Conservation (phyloP, 139 green algal species). For the Dunaliella primolecta region DNA sequence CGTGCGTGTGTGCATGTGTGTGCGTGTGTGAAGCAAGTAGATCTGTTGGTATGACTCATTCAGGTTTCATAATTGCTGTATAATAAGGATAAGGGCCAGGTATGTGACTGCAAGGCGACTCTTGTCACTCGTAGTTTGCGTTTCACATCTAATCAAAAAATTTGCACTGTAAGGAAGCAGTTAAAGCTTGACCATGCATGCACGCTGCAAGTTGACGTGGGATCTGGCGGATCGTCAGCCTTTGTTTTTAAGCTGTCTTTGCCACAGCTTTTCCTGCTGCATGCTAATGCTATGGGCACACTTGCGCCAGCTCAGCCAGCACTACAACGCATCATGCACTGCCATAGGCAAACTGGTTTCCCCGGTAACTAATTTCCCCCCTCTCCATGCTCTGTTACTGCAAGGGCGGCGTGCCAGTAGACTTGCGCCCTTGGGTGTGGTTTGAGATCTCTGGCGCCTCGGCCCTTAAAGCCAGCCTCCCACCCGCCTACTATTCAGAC, state of each 20-base stretch:
- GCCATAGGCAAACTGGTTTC: not conserved
- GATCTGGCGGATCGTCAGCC: too few species aligned
- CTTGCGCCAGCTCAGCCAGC: not conserved
- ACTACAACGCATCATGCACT: not conserved
- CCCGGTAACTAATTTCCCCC: too few species aligned
- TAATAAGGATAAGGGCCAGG: too few species aligned
- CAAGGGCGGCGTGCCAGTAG: not conserved
- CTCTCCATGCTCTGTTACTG: too few species aligned
- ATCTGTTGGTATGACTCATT: too few species aligned
- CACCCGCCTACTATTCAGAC: not conserved
- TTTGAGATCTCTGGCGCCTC: not conserved
- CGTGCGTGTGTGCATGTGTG: constrained; percentile 5
- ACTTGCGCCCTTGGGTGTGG: constrained; percentile 4
- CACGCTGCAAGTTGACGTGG: too few species aligned
- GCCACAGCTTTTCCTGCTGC: too few species aligned
- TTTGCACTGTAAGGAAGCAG: not conserved
- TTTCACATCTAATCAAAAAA: not conserved
- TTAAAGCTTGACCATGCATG: too few species aligned
- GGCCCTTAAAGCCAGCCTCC: not conserved
- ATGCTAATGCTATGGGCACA: not conserved
- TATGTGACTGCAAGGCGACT: too few species aligned
- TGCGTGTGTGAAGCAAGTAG: not conserved
- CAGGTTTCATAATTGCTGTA: too few species aligned
- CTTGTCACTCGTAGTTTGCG: too few species aligned
- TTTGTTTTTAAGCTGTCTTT: too few species aligned